A percentile compares a stretch with the other conserved stretches of the same genome.
These are phyloP conservation scores for Trichosporon ovoides DNA, from an alignment of 1,284 basidiomycete species.

Conservation along the genomic window DNA sequence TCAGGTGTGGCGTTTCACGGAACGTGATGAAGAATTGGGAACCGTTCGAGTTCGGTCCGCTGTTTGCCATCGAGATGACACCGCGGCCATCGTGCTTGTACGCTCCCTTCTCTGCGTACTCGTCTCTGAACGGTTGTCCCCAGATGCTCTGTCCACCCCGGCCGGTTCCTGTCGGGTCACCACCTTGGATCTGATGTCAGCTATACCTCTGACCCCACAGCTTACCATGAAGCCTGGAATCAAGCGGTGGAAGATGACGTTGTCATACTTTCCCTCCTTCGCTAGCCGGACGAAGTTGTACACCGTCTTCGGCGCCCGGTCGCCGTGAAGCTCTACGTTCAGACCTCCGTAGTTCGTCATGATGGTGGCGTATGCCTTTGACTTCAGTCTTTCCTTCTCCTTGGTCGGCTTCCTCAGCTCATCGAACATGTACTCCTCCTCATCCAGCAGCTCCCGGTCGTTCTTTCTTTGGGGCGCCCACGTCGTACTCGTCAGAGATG, in stretches of 20 bases:
- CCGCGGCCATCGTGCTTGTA: constrained; percentile 79
- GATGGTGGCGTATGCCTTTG: constrained; percentile 82
- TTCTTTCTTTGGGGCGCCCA: constrained; percentile 71
- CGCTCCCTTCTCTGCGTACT: constrained; percentile 76
- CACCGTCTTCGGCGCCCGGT: constrained; percentile 88
- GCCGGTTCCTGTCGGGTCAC: constrained; percentile 94
- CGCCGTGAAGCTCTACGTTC: constrained; percentile 76
- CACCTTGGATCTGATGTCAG: constrained; percentile 71
- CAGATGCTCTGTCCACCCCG: constrained; percentile 89
- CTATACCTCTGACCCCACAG: not conserved
- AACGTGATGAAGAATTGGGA: constrained; percentile 92
- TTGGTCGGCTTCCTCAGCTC: constrained; percentile 75
- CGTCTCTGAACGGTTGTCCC: constrained; percentile 92
- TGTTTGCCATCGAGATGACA: constrained; percentile 80
- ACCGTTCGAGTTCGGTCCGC: constrained; percentile 59
- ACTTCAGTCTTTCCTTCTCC: constrained; percentile 84
- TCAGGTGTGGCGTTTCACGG: constrained; percentile 66
- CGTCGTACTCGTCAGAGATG: constrained; percentile 87
- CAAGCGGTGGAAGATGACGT: constrained; percentile 77
- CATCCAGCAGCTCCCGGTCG: constrained; percentile 82
- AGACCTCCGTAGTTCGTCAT: constrained; percentile 83
- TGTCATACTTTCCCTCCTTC: constrained; percentile 80
- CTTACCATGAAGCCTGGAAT: constrained; percentile 95
- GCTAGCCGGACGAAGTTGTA: constrained; percentile 98
- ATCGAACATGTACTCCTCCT: constrained; percentile 76